Conservation (phyloP, 129 eudicot species). For the Flaveria sonorensis region DNA sequence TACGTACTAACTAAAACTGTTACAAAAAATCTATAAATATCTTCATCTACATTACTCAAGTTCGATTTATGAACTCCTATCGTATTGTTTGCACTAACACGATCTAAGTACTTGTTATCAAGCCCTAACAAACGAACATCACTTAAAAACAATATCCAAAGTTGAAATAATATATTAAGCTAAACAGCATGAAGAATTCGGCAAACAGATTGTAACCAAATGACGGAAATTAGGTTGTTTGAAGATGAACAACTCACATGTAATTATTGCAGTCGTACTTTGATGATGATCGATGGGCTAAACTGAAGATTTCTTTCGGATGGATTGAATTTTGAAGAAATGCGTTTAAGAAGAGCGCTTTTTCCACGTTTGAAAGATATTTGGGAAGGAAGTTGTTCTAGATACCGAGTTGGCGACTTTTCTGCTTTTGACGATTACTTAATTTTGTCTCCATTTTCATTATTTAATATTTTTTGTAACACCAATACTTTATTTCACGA, state of each 20-base stretch:
- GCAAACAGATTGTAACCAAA: conserved; percentile 8
- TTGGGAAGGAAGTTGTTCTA: conserved; percentile 15
- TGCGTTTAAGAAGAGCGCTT: neutral
- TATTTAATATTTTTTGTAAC: too few relatives aligned
- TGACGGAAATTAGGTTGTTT: conserved; percentile 11
- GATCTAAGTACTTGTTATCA: neutral
- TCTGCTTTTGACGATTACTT: conserved; percentile 17
- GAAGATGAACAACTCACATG: conserved; percentile 22
- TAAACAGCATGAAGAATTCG: neutral
- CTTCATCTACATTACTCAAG: too few relatives aligned
- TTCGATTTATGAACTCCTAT: too few relatives aligned
- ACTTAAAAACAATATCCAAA: neutral
- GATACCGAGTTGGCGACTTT: conserved; percentile 13
- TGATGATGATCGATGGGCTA: conserved; percentile 20
- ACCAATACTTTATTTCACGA: too few relatives aligned
- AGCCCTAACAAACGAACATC: conserved; percentile 13
- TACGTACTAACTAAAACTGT: too few relatives aligned
- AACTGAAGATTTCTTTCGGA: neutral
- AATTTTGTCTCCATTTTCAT: too few relatives aligned
- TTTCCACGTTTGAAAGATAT: conserved; percentile 13
- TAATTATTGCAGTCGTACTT: neutral
- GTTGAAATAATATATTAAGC: neutral
- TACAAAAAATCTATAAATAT: too few relatives aligned
- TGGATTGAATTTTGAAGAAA: conserved; percentile 19
- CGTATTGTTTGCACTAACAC: neutral